phyloP scores from a whole-genome alignment of 2,329 filamentous ascomycete genomes.

The Orbilia blumenaviensis region DNA sequence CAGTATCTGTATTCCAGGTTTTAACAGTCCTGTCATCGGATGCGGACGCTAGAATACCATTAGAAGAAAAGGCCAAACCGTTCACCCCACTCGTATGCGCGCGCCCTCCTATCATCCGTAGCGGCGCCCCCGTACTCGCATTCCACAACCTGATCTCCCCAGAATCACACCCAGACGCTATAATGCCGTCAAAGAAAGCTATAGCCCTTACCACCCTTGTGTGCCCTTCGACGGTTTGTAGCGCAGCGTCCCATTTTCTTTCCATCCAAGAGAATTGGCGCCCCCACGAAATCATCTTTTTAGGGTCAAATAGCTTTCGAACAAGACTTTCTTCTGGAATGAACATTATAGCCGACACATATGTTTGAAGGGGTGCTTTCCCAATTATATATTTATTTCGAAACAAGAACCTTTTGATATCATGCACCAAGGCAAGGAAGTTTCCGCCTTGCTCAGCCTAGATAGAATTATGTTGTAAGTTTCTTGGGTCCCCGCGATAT shows the following conservation, averaged over 20 bases:
- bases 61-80: background rate
- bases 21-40: too few relatives aligned
- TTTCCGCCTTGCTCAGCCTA: background rate
- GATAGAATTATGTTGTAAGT: too few relatives aligned
- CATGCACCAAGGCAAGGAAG: constrained; percentile 51
- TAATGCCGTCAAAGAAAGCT: constrained; percentile 86
- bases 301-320: background rate
- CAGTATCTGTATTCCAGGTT: background rate
- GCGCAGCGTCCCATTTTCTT: background rate
- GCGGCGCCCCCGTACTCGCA: background rate
- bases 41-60: background rate
- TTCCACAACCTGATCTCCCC: constrained; percentile 91
- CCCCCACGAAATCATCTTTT: background rate
- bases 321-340: constrained; percentile 4
- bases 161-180: constrained; percentile 94
- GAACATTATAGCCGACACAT: constrained; percentile 26
- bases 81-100: background rate
- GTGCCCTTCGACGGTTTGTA: constrained; percentile 75
- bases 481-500: too few relatives aligned
- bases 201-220: constrained; percentile 90
- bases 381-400: constrained; percentile 10
- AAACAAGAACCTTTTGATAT: constrained; percentile 55
- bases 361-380: constrained; percentile 13
- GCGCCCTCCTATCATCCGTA: background rate
- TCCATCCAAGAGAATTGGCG: background rate